phyloP scores from a whole-genome alignment of 2,329 filamentous ascomycete genomes.

The Grosmannia huntii region DNA sequence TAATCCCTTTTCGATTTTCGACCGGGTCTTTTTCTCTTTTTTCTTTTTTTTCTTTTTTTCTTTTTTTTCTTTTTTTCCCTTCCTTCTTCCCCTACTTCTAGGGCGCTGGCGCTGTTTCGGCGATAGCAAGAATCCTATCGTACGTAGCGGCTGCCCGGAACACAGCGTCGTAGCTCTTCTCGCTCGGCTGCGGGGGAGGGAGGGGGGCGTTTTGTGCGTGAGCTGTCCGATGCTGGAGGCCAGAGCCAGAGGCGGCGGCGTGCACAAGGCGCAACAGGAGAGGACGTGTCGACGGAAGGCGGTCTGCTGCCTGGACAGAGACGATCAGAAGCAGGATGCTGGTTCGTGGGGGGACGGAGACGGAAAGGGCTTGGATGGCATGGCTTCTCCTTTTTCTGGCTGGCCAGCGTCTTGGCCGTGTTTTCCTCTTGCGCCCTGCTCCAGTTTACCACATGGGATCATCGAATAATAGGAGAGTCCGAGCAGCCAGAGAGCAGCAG shows the following conservation, averaged over 20 bases:
- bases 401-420: not conserved
- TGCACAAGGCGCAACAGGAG: no score
- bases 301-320: not conserved
- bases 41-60: not conserved
- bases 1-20: not conserved
- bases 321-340: not conserved
- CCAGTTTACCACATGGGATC: not conserved
- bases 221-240: not conserved
- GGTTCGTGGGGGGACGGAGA: not conserved
- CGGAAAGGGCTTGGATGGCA: no score
- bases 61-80: no score
- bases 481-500: not conserved
- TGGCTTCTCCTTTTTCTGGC: not conserved
- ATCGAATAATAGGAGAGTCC: slow-evolving; percentile 1
- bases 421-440: not conserved
- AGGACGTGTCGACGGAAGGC: not conserved
- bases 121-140: slow-evolving; percentile 4
- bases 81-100: no score
- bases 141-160: not conserved
- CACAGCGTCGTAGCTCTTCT: not conserved
- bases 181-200: not conserved
- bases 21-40: not conserved
- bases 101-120: slow-evolving; percentile 1
- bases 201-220: not conserved
- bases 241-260: not conserved